Percentiles rank a stretch among this genome's conserved stretches.
Conservation (phyloP, 306 rosid genomes). For the Quercus rubra region DNA sequence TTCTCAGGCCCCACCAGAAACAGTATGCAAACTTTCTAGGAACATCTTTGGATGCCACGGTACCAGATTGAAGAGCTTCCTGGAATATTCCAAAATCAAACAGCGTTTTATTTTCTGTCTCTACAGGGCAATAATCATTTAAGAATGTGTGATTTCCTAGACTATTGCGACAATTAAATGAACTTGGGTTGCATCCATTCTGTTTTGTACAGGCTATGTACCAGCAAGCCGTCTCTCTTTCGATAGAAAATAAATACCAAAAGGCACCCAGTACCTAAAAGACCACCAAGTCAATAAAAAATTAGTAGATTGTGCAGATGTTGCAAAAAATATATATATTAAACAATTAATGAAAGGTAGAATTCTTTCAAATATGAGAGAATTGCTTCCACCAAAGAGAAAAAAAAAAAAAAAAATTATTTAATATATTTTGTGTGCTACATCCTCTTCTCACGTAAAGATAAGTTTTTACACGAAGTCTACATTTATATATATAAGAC, state of each 20-base stretch:
- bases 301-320: too few species aligned
- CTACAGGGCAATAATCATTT: slow-evolving; percentile 26
- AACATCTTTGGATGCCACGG: slow-evolving; percentile 65
- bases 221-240: slow-evolving; percentile 91
- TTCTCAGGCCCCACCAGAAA: slow-evolving; percentile 92
- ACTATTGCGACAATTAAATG: slow-evolving; percentile 43
- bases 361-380: too few species aligned
- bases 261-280: slow-evolving; percentile 80
- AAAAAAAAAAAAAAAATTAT: too few species aligned
- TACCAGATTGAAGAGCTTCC: slow-evolving; percentile 83
- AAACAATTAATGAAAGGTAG: too few species aligned
- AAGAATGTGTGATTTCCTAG: slow-evolving; percentile 25
- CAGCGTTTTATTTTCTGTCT: slow-evolving; percentile 2
- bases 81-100: slow-evolving; percentile 83
- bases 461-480: too few species aligned
- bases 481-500: too few species aligned
- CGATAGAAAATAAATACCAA: slow-evolving; percentile 77
- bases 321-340: too few species aligned
- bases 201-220: slow-evolving; percentile 44
- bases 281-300: slow-evolving; percentile 6
- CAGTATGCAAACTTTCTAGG: slow-evolving; percentile 69
- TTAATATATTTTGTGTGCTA: too few species aligned
- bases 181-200: slow-evolving; percentile 24
- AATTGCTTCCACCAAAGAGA: too few species aligned
- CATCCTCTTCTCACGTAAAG: too few species aligned